These are phyloP conservation scores for Aegilops longissima DNA, from an alignment of 176 grass and related monocot species.

Conservation along the genomic window DNA sequence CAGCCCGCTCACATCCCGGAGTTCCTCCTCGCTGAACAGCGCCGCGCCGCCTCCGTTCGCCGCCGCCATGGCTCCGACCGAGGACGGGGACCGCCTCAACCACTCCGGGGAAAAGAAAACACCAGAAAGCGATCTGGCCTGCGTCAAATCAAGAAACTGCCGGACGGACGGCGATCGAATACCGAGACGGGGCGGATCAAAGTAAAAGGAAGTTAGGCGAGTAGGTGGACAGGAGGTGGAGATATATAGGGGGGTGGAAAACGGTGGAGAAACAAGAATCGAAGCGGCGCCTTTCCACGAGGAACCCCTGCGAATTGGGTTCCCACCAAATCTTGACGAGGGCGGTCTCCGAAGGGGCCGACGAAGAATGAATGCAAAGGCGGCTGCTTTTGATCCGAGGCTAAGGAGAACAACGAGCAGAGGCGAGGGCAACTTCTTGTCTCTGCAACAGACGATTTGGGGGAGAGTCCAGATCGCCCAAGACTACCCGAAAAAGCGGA, in stretches of 20 bases:
- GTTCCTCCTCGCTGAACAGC: conserved; percentile 87
- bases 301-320: conserved; percentile 46
- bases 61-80: conserved; percentile 49
- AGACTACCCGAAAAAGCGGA: conserved; percentile 35
- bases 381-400: conserved; percentile 27
- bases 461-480: conserved; percentile 42
- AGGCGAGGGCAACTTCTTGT: conserved; percentile 35
- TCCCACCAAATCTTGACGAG: conserved; percentile 52
- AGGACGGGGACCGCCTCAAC: conserved; percentile 11
- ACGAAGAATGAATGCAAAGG: conserved; percentile 47
- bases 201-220: conserved; percentile 52
- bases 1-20: conserved; percentile 74
- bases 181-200: conserved; percentile 32
- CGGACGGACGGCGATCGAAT: not conserved
- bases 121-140: conserved; percentile 28
- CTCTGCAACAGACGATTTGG: conserved; percentile 32
- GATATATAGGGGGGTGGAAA: conserved; percentile 30
- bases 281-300: conserved; percentile 49
- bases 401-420: conserved; percentile 9
- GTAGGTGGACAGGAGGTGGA: conserved; percentile 38
- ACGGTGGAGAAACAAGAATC: conserved; percentile 45
- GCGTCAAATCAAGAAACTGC: conserved; percentile 42
- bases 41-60: conserved; percentile 30
- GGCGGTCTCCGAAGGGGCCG: conserved; percentile 44
- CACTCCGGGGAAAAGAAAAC: not conserved